phyloP scores from a whole-genome alignment of 257 asterid genomes.

The Solanum neorickii region DNA sequence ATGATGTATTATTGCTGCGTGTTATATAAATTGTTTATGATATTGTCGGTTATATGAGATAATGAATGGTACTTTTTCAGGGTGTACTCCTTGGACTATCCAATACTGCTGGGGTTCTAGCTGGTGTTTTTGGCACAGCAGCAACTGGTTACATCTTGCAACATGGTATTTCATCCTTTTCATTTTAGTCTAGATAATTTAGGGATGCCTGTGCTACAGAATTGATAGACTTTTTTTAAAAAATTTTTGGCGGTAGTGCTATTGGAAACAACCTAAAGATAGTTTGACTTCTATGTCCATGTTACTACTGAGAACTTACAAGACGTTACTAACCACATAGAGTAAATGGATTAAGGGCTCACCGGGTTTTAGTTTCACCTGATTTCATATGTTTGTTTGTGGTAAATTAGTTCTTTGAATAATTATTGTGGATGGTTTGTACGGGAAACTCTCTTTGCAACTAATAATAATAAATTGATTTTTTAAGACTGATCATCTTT shows the following conservation, averaged over 20 bases:
- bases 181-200: neutral
- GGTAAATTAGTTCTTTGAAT: neutral
- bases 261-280: neutral
- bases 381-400: neutral
- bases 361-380: neutral
- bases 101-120: slow-evolving; percentile 90
- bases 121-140: slow-evolving; percentile 87
- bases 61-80: slow-evolving; percentile 19
- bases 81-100: slow-evolving; percentile 90
- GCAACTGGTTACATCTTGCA: slow-evolving; percentile 93
- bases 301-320: neutral
- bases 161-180: slow-evolving; percentile 42
- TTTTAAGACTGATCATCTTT: neutral
- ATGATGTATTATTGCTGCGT: neutral
- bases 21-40: neutral
- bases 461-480: neutral
- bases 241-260: neutral
- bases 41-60: neutral
- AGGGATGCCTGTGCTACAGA: neutral
- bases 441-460: neutral
- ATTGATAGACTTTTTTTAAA: neutral
- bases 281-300: neutral
- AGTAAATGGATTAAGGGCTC: neutral
- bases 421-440: neutral
- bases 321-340: neutral